Base-by-base conservation (phyloP, 2,329 filamentous ascomycete genomes). In the Microcyclosporella mali region DNA sequence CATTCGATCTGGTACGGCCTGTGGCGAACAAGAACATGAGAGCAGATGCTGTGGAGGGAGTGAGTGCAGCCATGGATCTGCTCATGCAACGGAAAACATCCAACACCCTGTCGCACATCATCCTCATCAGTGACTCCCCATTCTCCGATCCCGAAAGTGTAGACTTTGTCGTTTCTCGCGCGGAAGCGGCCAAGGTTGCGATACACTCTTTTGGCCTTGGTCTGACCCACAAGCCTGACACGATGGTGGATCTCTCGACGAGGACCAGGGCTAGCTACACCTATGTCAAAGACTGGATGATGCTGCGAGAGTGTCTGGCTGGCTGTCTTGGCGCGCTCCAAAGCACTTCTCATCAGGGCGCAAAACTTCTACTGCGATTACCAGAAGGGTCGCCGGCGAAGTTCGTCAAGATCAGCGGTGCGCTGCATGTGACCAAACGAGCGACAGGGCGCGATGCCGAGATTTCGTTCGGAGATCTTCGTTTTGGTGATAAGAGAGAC, bases 261-360 rank as follows among this genome's bases (percentile, higher is more conserved):
- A 79, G 88, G 47, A 98, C 92, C 3, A 98, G 97, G 69, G 92
- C 89, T 3, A 94, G 88, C 1, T 98, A 97, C 61, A 94, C 88
- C 1, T 98, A 97, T 59, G 89, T 98, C 55, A 98, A 97, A 68
- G 92, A 98, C 65, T 98, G 92, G 92, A 97, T 97, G 90, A 98
- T 97, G 90, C 77, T 98, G 28, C 84, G 92, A 19, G 92, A 98
- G 65, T 97, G 92, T 63, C 76, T 95, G 33, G 92, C 89, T 17
- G 92, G 92, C 33, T 97, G 90, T 59, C 72, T 98, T 19, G 92
- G 92, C 35, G 82, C 88, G 11, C 77, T 97, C 62, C 92, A 98
- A 66, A 88, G 87, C 2, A 83, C 88, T 19, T 97, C 92, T n/a
- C 92, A 98, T 63, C 92, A 97, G 64, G 97, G 97, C 60, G 92